Evolutionary conservation across 495 filamentous ascomycete species (phyloP), one percentile per base, ranked within the genome.

Genomic region (Xylaria nigripes): DNA sequence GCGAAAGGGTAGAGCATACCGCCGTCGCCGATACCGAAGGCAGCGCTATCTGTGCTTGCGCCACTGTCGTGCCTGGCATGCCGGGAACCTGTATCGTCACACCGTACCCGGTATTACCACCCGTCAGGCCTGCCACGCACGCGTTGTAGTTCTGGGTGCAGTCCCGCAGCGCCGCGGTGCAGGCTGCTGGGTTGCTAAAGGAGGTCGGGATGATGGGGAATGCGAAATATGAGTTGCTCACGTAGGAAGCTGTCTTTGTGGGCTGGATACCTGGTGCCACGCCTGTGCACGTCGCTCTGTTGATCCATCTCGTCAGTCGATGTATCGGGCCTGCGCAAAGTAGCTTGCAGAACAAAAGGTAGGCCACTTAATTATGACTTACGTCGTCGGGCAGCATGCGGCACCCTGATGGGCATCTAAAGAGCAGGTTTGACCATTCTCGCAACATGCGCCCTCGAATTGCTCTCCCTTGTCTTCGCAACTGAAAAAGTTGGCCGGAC

Each of bases 191-290:
- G 56, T 86, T 80, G 45, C 71, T 62, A 56, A 87, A 87, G 40
- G 76, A 77, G 1, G 86, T 89, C 27, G 82, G 81, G 50, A 88
- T 74, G 59, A 76, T 78, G 29, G 84, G 71, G 63, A 87, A 89
- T 12, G 83, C 77, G 61, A 84, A 90, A 65, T 75, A 82, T 16
- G 65, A 49, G 59, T 84, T 83, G 38, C 72, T 67, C 42, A 76
- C 72, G 52, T 61, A 75, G 46, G 72, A 72, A 36, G 72, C 76
- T 32, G 72, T 77, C 9, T 70, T 67, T 8, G 64, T 56, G 12
- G 63, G 29, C 30, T 27, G 34, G 16, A 58, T 49, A 21, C 45
- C 52, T 0, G 74, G 69, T 16, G 75, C 72, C 43, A 67, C 68
- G 53, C 73, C 73, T 10, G 74, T 77, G 57, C 72, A 76, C 9